A percentile compares a stretch with the other conserved stretches of the same genome.
phyloP scores from a whole-genome alignment of 2,329 filamentous ascomycete species.

The Alternaria panax region DNA sequence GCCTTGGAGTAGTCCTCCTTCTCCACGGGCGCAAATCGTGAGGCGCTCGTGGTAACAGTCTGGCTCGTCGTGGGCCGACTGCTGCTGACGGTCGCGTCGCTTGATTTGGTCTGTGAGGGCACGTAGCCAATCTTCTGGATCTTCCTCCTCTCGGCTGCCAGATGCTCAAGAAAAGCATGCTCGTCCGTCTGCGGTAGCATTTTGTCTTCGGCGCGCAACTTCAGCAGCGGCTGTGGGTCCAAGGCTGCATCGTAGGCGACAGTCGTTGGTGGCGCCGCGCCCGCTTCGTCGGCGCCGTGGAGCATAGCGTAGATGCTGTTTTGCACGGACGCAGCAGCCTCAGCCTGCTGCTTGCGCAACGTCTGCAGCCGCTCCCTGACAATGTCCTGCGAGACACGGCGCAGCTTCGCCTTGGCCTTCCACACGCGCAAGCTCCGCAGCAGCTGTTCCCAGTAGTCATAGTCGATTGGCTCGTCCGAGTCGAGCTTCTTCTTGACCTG shows the following conservation, averaged over 20 bases:
- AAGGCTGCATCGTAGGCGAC: slow-evolving; percentile 53
- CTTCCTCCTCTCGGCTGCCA: slow-evolving; percentile 66
- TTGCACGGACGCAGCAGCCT: slow-evolving; percentile 67
- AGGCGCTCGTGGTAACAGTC: slow-evolving; percentile 62
- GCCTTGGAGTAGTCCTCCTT: slow-evolving; percentile 86
- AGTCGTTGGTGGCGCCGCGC: slow-evolving; percentile 7
- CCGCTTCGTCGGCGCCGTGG: slow-evolving; percentile 6
- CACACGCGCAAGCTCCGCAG: slow-evolving; percentile 84
- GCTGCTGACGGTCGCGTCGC: slow-evolving; percentile 37
- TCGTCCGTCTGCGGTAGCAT: slow-evolving; percentile 65
- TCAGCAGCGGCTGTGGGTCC: slow-evolving; percentile 72
- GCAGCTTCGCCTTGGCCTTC: slow-evolving; percentile 88
- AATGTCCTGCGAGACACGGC: slow-evolving; percentile 78
- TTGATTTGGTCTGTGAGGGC: slow-evolving; percentile 60
- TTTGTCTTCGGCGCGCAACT: slow-evolving; percentile 70
- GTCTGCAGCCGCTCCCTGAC: slow-evolving; percentile 72
- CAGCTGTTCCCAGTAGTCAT: slow-evolving; percentile 96
- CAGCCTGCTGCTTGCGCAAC: slow-evolving; percentile 71
- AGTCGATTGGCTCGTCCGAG: slow-evolving; percentile 91
- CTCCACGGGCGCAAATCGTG: slow-evolving; percentile 72
- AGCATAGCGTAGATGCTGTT: slow-evolving; percentile 61
- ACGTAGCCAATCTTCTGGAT: slow-evolving; percentile 71
- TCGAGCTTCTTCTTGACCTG: slow-evolving; percentile 87
- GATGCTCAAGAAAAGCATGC: slow-evolving; percentile 63
- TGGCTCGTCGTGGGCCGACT: slow-evolving; percentile 47